Evolutionary conservation across 2,329 filamentous ascomycete species (phyloP), one percentile per base, ranked within the genome.

Genomic region (Alternaria triticina): DNA sequence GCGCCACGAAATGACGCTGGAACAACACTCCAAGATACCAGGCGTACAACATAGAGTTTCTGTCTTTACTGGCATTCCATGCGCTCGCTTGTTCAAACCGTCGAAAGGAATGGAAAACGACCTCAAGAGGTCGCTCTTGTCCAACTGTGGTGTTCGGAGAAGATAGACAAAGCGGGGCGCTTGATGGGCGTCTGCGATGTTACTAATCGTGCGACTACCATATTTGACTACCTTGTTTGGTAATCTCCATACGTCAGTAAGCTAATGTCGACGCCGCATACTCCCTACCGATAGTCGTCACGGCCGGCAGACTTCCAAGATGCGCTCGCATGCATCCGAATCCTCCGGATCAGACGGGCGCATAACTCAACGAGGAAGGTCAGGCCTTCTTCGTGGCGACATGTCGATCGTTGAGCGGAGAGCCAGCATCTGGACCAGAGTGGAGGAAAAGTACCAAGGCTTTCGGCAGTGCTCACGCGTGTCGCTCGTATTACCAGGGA

Each of bases 401-500:
- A n/a, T 27, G 54, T 40, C 52, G 54, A 57, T 51, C 44, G 28
- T 25, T 33, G 23, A 25, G 17, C 55, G 43, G 47, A 40, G 51
- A 20, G 15, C 27, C 40, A 59, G 55, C 55, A 27, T 47, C 59
- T 49, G 30, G 55, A 46, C 28, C 40, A 28, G 28, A 6, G 45
- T 43, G 40, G 47, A 33, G 22, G 13, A 44, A 54, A 57, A 15
- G 11, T 28, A 58, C 43, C 47, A 59, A 59, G 33, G 57, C 28
- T 59, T 23, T 46, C 25, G 59, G 36, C 59, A 58, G n/a, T 58
- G 54, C 40, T 44, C 25, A 28, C 15, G 33, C 46, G 36, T 52
- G 27, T 56, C 20, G 40, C 46, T 59, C 55, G 28, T 54, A 49
- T 62, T 59, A 28, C 49, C n/a, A 22, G 46, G 27, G 33, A 52